These are phyloP conservation scores for Botrytis medusae DNA, from an alignment of 2,329 filamentous ascomycete species.

Conservation along the genomic window DNA sequence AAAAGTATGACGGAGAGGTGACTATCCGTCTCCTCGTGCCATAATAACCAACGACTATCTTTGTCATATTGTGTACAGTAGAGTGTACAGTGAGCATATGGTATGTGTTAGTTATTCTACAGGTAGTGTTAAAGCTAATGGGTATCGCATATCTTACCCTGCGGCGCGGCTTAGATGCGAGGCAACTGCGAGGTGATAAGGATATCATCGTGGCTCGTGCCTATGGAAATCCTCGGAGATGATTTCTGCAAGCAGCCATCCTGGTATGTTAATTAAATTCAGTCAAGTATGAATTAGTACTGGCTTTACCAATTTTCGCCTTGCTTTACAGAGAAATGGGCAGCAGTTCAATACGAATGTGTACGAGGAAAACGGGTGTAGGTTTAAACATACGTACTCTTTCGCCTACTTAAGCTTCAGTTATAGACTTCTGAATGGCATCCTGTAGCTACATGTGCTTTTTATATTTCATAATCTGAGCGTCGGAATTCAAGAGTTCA, in stretches of 20 bases:
- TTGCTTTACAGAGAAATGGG: not conserved
- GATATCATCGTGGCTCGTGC: constrained; percentile 22
- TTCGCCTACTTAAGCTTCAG: not conserved
- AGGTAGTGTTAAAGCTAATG: constrained; percentile 3
- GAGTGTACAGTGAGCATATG: not conserved
- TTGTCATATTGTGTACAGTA: not conserved
- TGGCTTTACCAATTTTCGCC: not conserved
- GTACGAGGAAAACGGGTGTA: not conserved
- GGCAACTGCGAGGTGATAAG: constrained; percentile 20
- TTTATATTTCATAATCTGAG: not conserved
- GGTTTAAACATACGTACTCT: not conserved
- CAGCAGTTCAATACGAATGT: not conserved
- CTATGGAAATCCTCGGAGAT: constrained; percentile 22
- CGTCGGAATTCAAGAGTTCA: not conserved
- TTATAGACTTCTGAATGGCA: not conserved
- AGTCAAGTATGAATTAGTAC: not conserved
- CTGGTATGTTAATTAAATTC: constrained; percentile 1
- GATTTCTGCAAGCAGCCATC: constrained; percentile 23
- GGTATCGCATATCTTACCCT: constrained; percentile 17
- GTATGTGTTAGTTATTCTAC: constrained; percentile 2
- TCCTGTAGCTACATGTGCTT: not conserved
- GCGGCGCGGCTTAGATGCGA: constrained; percentile 18
- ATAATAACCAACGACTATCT: not conserved
- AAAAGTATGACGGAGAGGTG: constrained; percentile 16
- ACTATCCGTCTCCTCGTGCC: constrained; percentile 16